Conservation (phyloP, 352 stramenopile species). For the Globisporangium cederbergense region DNA sequence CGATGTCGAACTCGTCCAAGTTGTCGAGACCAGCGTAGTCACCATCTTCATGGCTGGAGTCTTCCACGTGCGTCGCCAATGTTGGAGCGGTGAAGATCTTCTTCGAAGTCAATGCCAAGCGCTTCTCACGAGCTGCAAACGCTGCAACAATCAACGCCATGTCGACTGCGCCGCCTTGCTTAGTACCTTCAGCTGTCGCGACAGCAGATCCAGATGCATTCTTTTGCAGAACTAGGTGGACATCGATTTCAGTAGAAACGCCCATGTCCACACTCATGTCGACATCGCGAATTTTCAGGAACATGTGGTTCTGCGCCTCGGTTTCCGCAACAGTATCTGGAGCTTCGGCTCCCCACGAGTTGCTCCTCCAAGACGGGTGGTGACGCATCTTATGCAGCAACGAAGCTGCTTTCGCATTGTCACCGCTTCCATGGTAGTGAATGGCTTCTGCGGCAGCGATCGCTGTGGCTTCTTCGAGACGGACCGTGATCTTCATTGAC, state of each 20-base stretch:
- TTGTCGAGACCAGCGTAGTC: constrained; percentile 63
- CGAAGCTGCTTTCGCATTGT: constrained; percentile 28
- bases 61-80: constrained; percentile 39
- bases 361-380: constrained; percentile 78
- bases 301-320: constrained; percentile 67
- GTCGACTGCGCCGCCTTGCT: constrained; percentile 34
- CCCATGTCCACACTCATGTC: constrained; percentile 51
- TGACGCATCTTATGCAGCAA: constrained; percentile 74
- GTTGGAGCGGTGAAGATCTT: constrained; percentile 31
- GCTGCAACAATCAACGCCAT: constrained; percentile 48
- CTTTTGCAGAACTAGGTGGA: constrained; percentile 69
- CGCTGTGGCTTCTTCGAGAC: constrained; percentile 59
- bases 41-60: constrained; percentile 31
- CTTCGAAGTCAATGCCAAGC: constrained; percentile 38
- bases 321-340: constrained; percentile 35
- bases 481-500: constrained; percentile 75
- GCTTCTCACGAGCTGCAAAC: constrained; percentile 62
- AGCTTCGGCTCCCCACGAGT: constrained; percentile 72
- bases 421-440: constrained; percentile 30
- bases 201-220: constrained; percentile 26
- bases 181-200: constrained; percentile 19
- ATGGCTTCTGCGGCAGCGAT: constrained; percentile 23
- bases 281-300: constrained; percentile 65
- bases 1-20: constrained; percentile 73
- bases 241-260: constrained; percentile 58